Evolutionary conservation across 169 alveolate genomes (phyloP).

Genomic region (Plasmodium chabaudi): DNA sequence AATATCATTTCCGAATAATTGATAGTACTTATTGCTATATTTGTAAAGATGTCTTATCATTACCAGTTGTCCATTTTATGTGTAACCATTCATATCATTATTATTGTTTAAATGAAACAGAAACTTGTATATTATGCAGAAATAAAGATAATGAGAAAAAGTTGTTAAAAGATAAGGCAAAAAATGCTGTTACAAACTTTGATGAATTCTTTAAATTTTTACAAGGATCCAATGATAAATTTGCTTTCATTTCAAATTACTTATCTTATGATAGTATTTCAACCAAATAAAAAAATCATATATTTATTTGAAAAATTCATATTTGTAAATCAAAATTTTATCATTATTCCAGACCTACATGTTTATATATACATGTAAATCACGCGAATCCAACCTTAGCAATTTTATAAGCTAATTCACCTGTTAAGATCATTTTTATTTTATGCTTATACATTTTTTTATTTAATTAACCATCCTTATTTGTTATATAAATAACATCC

Average conservation of each 20-base stretch:
- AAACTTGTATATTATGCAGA: constrained; percentile 43
- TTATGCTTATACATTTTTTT: too few species aligned
- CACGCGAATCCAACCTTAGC: too few species aligned
- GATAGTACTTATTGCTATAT: constrained; percentile 55
- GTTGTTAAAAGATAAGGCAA: constrained; percentile 63
- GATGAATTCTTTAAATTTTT: constrained; percentile 72
- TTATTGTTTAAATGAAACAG: constrained; percentile 55
- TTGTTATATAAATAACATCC: too few species aligned
- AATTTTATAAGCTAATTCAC: too few species aligned
- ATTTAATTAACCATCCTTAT: too few species aligned
- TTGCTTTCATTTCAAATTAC: constrained; percentile 52
- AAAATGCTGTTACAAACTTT: constrained; percentile 53
- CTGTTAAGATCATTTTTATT: too few species aligned
- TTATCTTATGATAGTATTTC: constrained; percentile 63
- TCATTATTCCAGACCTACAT: too few species aligned
- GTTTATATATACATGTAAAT: background rate
- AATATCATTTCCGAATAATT: constrained; percentile 48
- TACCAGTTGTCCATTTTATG: constrained; percentile 55
- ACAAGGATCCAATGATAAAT: constrained; percentile 67
- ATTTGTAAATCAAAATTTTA: too few species aligned
- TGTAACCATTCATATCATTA: constrained; percentile 68
- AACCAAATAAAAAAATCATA: background rate
- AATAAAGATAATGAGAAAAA: constrained; percentile 72
- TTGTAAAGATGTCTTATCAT: constrained; percentile 43
- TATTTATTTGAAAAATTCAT: background rate